A percentile compares a stretch with the other conserved stretches of the same genome.
Evolutionary conservation across 805 yeast genomes (phyloP).

Genomic region (Jamesozyma jinghongensis): DNA sequence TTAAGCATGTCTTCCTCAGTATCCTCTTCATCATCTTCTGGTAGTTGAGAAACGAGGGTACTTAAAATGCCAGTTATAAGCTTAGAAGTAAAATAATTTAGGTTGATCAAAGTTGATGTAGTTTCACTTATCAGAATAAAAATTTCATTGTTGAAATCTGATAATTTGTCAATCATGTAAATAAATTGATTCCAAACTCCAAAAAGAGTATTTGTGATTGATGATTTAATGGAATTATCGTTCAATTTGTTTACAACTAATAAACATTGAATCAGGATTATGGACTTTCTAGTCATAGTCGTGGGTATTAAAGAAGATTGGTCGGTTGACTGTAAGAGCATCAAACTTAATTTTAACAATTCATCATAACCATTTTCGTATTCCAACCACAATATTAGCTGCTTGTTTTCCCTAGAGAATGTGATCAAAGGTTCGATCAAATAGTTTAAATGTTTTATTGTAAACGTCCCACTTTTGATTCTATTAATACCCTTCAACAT

Average conservation of each 20-base stretch:
- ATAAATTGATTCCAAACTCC: conserved; percentile 18
- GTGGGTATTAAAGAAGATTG: conserved; percentile 21
- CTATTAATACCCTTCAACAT: conserved; percentile 16
- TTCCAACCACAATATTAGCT: conserved; percentile 18
- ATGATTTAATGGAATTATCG: conserved; percentile 5
- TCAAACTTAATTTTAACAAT: conserved; percentile 11
- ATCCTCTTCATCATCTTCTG: conserved; percentile 4
- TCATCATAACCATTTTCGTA: conserved; percentile 17
- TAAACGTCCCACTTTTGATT: conserved; percentile 23
- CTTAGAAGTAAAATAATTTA: conserved; percentile 12
- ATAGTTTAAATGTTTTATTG: conserved; percentile 21
- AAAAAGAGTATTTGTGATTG: conserved; percentile 2
- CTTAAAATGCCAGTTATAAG: conserved; percentile 14
- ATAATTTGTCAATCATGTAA: conserved; percentile 13
- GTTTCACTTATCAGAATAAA: conserved; percentile 20
- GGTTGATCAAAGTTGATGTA: conserved; percentile 12
- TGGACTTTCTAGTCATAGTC: conserved; percentile 20
- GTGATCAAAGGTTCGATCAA: conserved; percentile 15
- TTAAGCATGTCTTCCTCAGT: background rate
- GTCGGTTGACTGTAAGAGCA: conserved; percentile 20
- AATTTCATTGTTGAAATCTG: conserved; percentile 19
- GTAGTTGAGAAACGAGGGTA: conserved; percentile 10
- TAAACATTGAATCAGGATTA: conserved; percentile 19
- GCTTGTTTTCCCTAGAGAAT: conserved; percentile 4
- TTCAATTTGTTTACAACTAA: conserved; percentile 6